Conservation (phyloP, 2,329 filamentous ascomycete genomes). For the Lachnellula hyalina region DNA sequence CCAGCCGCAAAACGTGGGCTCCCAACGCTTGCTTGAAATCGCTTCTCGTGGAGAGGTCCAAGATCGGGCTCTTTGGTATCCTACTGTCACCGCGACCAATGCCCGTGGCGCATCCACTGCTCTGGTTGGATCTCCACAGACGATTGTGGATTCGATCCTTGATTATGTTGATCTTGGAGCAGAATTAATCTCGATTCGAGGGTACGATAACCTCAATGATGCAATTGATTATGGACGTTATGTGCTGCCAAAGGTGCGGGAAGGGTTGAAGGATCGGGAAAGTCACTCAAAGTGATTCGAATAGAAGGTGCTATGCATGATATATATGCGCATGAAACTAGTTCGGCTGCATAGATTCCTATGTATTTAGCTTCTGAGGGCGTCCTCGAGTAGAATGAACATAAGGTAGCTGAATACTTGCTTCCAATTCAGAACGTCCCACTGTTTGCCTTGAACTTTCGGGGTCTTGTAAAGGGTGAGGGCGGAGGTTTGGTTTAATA, state of each 20-base stretch:
- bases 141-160: constrained; percentile 47
- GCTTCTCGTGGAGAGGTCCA: constrained; percentile 51
- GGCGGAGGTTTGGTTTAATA: no score
- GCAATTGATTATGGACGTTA: constrained; percentile 54
- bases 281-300: neutral
- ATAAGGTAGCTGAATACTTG: no score
- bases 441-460: no score
- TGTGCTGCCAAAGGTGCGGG: constrained; percentile 46
- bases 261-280: constrained; percentile 25
- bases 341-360: no score
- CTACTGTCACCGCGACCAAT: constrained; percentile 56
- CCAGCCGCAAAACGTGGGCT: constrained; percentile 54
- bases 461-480: no score
- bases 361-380: no score
- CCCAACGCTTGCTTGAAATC: constrained; percentile 53
- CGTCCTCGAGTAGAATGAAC: no score
- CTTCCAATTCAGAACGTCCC: no score
- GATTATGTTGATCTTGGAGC: constrained; percentile 53
- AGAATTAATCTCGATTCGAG: constrained; percentile 54
- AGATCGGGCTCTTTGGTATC: constrained; percentile 58
- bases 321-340: no score
- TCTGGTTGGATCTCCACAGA: constrained; percentile 49
- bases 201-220: constrained; percentile 57
- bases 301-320: no score
- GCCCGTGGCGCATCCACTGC: constrained; percentile 55